phyloP scores from a whole-genome alignment of 2,329 filamentous ascomycete genomes.

The Fusarium sp. region DNA sequence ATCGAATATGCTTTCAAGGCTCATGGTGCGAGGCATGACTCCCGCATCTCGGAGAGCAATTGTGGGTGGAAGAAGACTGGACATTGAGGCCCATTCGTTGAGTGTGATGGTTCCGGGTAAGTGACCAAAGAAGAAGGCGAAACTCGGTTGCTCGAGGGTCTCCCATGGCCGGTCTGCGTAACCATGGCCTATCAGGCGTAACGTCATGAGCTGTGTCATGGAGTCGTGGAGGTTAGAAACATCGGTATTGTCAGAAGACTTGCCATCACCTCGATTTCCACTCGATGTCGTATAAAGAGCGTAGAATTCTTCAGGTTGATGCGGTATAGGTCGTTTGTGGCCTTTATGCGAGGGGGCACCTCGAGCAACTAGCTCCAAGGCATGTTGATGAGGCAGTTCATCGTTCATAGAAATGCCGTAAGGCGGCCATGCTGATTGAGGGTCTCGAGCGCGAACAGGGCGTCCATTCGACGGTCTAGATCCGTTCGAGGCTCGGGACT shows the following conservation, averaged over 20 bases:
- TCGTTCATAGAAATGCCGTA: constrained; percentile 58
- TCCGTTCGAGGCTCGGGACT: constrained; percentile 26
- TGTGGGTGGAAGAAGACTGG: constrained; percentile 63
- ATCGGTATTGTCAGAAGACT: constrained; percentile 53
- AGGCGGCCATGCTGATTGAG: constrained; percentile 67
- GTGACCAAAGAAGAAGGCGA: constrained; percentile 72
- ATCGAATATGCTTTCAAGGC: constrained; percentile 65
- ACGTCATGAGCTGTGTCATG: constrained; percentile 68
- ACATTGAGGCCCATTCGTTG: constrained; percentile 72
- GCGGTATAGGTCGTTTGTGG: constrained; percentile 62
- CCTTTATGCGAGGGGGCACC: constrained; percentile 68
- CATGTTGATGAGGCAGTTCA: constrained; percentile 62
- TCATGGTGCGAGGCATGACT: constrained; percentile 67
- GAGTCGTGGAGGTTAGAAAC: constrained; percentile 60
- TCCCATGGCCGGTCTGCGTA: constrained; percentile 68
- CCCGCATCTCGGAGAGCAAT: constrained; percentile 68
- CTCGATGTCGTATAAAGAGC: constrained; percentile 61
- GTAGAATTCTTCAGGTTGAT: constrained; percentile 65
- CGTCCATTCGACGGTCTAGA: constrained; percentile 29
- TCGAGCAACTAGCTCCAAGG: constrained; percentile 65
- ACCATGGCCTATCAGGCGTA: constrained; percentile 57
- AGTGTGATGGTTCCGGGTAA: constrained; percentile 76
- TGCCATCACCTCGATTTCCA: constrained; percentile 56
- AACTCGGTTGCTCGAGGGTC: constrained; percentile 78
- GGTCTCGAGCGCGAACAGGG: constrained; percentile 33